phyloP scores from a whole-genome alignment of 139 green algal genomes.

The Axilococcus clingmanii region DNA sequence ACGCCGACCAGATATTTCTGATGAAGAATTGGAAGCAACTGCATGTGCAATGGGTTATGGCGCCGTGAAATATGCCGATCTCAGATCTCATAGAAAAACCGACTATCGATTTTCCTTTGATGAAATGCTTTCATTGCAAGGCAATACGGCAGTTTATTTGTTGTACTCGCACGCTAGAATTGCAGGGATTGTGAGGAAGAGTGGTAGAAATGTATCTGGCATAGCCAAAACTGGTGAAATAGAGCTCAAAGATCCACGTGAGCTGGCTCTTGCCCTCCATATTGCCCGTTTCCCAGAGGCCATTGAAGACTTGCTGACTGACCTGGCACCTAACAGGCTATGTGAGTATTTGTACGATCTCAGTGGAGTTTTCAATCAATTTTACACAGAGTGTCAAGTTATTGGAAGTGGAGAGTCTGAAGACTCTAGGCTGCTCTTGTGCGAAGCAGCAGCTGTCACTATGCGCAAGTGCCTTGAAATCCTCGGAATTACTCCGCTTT shows the following conservation, averaged over 20 bases:
- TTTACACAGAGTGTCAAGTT: conserved; percentile 92
- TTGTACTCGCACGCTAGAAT: conserved; percentile 95
- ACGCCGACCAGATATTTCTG: conserved; percentile 29
- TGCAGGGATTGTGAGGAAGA: conserved; percentile 67
- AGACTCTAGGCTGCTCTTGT: conserved; percentile 77
- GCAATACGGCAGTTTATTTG: conserved; percentile 98
- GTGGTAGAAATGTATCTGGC: conserved; percentile 40
- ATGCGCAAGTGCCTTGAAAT: conserved; percentile 91
- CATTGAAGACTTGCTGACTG: conserved; percentile 66
- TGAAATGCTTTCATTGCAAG: conserved; percentile 85
- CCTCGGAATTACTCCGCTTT: conserved; percentile 85
- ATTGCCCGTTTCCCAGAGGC: conserved; percentile 63
- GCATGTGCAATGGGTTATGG: conserved; percentile 81
- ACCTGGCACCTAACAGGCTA: conserved; percentile 81
- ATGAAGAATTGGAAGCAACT: conserved; percentile 55
- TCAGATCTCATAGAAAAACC: conserved; percentile 86
- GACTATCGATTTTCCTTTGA: conserved; percentile 97
- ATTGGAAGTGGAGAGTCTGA: conserved; percentile 68
- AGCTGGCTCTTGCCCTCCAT: conserved; percentile 54
- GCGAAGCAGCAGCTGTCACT: conserved; percentile 69
- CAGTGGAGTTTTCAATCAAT: conserved; percentile 74
- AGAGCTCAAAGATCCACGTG: conserved; percentile 26
- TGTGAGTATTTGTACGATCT: conserved; percentile 95
- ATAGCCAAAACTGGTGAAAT: conserved; percentile 35
- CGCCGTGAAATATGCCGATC: conserved; percentile 95